These are phyloP conservation scores for Solanum pimpinellifolium DNA, from an alignment of 257 asterid genomes.

Conservation along the genomic window DNA sequence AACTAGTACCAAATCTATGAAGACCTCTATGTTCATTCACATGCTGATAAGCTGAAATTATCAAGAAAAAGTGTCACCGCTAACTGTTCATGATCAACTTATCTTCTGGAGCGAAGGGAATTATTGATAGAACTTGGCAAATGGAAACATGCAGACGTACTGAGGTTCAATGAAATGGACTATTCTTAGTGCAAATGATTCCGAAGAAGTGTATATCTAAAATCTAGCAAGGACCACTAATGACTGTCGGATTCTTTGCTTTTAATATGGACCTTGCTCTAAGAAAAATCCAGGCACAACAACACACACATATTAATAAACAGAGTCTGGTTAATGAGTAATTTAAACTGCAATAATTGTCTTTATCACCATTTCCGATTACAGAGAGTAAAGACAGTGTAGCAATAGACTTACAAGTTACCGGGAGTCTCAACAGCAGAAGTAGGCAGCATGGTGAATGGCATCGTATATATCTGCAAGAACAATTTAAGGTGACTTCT, in stretches of 20 bases:
- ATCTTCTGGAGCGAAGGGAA: not conserved
- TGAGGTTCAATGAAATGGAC: not conserved
- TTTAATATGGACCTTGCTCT: not conserved
- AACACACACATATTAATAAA: not conserved
- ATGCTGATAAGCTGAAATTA: not conserved
- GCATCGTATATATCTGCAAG: slow-evolving; percentile 55
- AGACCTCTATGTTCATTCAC: not conserved
- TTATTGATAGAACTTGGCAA: not conserved
- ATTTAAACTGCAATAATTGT: not conserved
- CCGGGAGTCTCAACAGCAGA: slow-evolving; percentile 80
- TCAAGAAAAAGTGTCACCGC: not conserved
- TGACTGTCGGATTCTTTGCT: not conserved
- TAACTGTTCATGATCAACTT: not conserved
- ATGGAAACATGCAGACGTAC: not conserved
- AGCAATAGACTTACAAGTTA: slow-evolving; percentile 40
- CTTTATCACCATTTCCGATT: not conserved
- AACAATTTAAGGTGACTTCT: not conserved
- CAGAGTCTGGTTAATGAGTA: not conserved
- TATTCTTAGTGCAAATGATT: not conserved
- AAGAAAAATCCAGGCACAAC: not conserved
- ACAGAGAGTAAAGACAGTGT: not conserved
- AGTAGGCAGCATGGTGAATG: slow-evolving; percentile 59
- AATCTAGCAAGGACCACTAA: not conserved
- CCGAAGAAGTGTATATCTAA: not conserved
- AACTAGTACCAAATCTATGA: not conserved